phyloP scores from a whole-genome alignment of 2,329 filamentous ascomycete genomes.

The Colletotrichum ledebouriae region DNA sequence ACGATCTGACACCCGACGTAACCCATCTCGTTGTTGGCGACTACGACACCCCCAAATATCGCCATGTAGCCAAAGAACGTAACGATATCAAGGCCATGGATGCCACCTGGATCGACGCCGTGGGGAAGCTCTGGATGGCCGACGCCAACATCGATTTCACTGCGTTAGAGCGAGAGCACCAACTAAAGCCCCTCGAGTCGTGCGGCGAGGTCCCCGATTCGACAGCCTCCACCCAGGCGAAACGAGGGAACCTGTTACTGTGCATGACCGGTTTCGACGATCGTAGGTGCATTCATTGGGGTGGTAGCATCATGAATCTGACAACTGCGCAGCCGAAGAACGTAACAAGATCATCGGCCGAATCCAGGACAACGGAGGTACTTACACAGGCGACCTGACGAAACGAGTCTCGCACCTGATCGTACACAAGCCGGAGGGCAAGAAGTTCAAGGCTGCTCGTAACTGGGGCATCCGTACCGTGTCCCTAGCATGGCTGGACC shows the following conservation, averaged over 20 bases:
- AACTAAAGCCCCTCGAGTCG: conserved; percentile 73
- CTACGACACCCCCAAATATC: conserved; percentile 92
- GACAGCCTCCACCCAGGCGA: conserved; percentile 52
- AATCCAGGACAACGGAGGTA: conserved; percentile 79
- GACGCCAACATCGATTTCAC: conserved; percentile 81
- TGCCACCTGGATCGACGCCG: conserved; percentile 85
- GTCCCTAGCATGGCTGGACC: conserved; percentile 85
- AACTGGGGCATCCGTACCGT: conserved; percentile 86
- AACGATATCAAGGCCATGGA: conserved; percentile 87
- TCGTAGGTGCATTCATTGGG: conserved; percentile 48
- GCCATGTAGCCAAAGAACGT: conserved; percentile 90
- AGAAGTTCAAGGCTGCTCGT: conserved; percentile 91
- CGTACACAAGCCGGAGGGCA: conserved; percentile 81
- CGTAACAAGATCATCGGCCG: conserved; percentile 78
- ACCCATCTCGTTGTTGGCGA: conserved; percentile 94
- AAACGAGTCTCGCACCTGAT: conserved; percentile 90
- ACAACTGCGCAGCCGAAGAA: conserved; percentile 64
- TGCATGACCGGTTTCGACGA: conserved; percentile 72
- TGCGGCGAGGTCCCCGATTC: conserved; percentile 51
- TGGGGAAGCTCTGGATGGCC: conserved; percentile 83
- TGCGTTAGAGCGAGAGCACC: conserved; percentile 76
- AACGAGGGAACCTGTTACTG: conserved; percentile 60
- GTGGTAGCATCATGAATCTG: background rate
- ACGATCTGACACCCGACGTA: conserved; percentile 94
- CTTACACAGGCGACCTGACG: conserved; percentile 89